Base-by-base conservation (phyloP, 805 yeast species). In the Nakazawaea ernobii region DNA sequence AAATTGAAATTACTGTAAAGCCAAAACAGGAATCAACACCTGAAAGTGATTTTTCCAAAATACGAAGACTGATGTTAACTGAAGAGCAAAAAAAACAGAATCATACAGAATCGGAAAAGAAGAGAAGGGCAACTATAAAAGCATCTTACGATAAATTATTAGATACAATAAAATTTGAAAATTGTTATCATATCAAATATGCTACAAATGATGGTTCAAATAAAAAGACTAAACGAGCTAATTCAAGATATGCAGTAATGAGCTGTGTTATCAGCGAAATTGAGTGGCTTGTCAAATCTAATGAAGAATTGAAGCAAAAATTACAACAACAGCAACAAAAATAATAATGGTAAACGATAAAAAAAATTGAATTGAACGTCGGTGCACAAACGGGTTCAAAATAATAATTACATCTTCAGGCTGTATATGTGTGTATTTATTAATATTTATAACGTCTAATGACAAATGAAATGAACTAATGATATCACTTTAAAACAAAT, bases 91-190 rank as follows among this genome's bases (percentile, higher is more conserved):
- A 62, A 48, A 56, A 69, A 39, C 43, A 53, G 30, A 60, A 65
- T 45, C 74, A 70, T 53, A 63, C 69, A 8, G 55, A 61, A 20
- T 62, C 68, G 24, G 74, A 70, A 53, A 71, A 69, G 51, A 60
- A 59, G 48, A 55, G 74, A 29, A 56, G 74, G 39, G 54, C 58
- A 35, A 54, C 59, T 46, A 69, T 70, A 24, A 67, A 64, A 47
- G 58, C 56, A 11, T 66, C 74, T 2, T 70, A 65, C 51, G 70
- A 68, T 36, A 39, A 55, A 13, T 53, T 70, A 17, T 59, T 65
- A 24, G 52, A 48, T 2, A 46, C 44, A 17, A 42, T 45, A 7
- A 39, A 35, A 9, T 3, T 14, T 17, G 43, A 35, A 9, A 24
- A 45, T 20, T 48, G 51, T 35, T 45, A 49, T 38, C 32, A 40